phyloP scores from a whole-genome alignment of 306 rosid species.

The Cercis canadensis region DNA sequence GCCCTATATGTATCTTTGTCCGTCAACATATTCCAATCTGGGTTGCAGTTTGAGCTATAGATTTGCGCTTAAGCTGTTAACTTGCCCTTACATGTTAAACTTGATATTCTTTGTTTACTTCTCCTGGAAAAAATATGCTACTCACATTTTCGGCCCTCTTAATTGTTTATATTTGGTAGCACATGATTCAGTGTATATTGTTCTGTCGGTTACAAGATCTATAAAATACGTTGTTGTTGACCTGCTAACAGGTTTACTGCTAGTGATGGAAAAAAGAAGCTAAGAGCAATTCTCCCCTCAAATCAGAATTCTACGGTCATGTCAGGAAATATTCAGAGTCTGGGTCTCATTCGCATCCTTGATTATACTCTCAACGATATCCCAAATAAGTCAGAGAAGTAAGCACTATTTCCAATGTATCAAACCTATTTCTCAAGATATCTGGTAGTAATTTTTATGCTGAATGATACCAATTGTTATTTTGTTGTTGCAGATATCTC shows the following conservation, averaged over 20 bases:
- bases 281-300: slow-evolving; percentile 67
- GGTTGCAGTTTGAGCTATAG: background rate
- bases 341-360: slow-evolving; percentile 76
- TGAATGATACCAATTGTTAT: background rate
- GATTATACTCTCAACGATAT: slow-evolving; percentile 81
- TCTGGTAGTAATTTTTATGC: no score
- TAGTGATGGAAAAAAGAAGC: slow-evolving; percentile 74
- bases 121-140: background rate
- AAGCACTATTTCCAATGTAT: slow-evolving; percentile 17
- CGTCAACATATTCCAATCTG: background rate
- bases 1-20: background rate
- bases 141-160: background rate
- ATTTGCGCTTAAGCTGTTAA: background rate
- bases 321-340: slow-evolving; percentile 80
- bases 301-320: slow-evolving; percentile 50
- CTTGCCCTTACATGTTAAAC: background rate
- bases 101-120: background rate
- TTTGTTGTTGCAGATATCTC: slow-evolving; percentile 57
- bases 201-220: slow-evolving; percentile 6
- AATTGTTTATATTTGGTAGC: background rate
- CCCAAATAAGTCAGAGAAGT: slow-evolving; percentile 77
- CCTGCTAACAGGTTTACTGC: slow-evolving; percentile 69
- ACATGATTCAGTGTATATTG: background rate
- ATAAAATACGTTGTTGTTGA: background rate
- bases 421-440: background rate